These are phyloP conservation scores for Meyerozyma smithsonii DNA, from an alignment of 1,139 yeast genomes.

Conservation along the genomic window DNA sequence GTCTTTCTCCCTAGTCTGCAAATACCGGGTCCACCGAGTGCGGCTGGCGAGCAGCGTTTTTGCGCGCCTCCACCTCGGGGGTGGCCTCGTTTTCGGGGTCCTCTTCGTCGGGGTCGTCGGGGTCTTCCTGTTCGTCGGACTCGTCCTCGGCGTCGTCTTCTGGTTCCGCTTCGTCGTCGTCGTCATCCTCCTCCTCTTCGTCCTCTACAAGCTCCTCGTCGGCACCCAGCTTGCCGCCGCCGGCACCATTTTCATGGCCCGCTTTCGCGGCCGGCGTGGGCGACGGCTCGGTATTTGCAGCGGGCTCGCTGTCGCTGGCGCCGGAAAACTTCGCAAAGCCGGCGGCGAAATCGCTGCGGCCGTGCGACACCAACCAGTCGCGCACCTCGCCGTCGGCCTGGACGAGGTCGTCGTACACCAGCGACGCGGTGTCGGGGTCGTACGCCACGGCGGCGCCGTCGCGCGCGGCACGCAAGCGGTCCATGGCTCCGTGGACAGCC, in stretches of 20 bases:
- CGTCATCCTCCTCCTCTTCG: conserved; percentile 3
- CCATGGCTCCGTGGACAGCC: conserved; percentile 9
- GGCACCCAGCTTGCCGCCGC: too few relatives aligned
- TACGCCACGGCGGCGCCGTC: conserved; percentile 14
- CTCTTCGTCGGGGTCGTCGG: conserved; percentile 7
- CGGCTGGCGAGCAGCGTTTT: not conserved
- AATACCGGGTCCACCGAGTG: conserved; percentile 3
- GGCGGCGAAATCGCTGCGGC: conserved; percentile 20
- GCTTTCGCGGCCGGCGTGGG: conserved; percentile 10
- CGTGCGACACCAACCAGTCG: not conserved
- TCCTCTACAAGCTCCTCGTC: conserved; percentile 10
- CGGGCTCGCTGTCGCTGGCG: not conserved
- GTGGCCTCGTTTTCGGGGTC: conserved; percentile 9
- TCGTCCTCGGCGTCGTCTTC: conserved; percentile 6
- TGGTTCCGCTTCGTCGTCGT: conserved; percentile 6
- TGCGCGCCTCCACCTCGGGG: not conserved
- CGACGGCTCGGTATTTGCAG: conserved; percentile 6
- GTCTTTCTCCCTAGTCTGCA: conserved; percentile 1
- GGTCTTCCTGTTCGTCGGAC: not conserved
- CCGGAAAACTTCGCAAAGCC: conserved; percentile 26
- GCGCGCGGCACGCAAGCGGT: conserved; percentile 13
- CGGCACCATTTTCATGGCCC: too few relatives aligned
- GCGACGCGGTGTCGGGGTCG: conserved; percentile 22
- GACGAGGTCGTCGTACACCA: conserved; percentile 23
- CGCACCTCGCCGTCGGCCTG: conserved; percentile 14